A percentile compares a stretch with the other conserved stretches of the same genome.
Evolutionary conservation across 208 protist genomes (phyloP).

Genomic region (Trypanosoma caninum): DNA sequence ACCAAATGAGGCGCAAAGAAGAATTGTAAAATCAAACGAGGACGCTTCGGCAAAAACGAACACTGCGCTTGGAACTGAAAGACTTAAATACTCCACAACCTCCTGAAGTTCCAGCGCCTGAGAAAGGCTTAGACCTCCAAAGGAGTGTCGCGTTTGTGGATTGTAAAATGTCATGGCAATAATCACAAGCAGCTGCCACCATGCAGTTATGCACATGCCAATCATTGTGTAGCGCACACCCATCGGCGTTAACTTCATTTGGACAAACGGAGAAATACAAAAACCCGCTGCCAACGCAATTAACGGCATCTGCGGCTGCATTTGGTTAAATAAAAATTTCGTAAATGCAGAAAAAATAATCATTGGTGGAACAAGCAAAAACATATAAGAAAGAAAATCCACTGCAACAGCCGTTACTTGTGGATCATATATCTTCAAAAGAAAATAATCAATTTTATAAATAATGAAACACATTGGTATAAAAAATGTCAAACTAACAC

Average conservation of each 20-base stretch:
- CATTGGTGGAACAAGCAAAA: conserved; percentile 56
- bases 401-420: conserved; percentile 39
- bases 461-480: conserved; percentile 49
- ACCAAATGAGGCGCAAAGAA: conserved; percentile 64
- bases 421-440: conserved; percentile 57
- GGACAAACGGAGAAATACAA: conserved; percentile 58
- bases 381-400: conserved; percentile 67
- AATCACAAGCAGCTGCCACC: conserved; percentile 67
- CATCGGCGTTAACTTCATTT: conserved; percentile 66
- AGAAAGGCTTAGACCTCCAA: conserved; percentile 54
- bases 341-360: conserved; percentile 71
- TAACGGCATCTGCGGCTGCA: conserved; percentile 77
- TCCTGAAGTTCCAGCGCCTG: conserved; percentile 64
- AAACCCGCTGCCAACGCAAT: conserved; percentile 75
- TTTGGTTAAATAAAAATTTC: conserved; percentile 87
- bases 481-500: conserved; percentile 70
- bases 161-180: conserved; percentile 61
- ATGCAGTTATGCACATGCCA: conserved; percentile 74
- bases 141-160: conserved; percentile 58
- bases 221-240: conserved; percentile 82
- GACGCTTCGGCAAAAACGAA: conserved; percentile 86
- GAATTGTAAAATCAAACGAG: conserved; percentile 77
- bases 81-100: conserved; percentile 74
- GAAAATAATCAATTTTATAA: conserved; percentile 41
- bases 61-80: conserved; percentile 76